Base-by-base conservation (phyloP, 106 monocot genomes). In the Dioscorea dumetorum region DNA sequence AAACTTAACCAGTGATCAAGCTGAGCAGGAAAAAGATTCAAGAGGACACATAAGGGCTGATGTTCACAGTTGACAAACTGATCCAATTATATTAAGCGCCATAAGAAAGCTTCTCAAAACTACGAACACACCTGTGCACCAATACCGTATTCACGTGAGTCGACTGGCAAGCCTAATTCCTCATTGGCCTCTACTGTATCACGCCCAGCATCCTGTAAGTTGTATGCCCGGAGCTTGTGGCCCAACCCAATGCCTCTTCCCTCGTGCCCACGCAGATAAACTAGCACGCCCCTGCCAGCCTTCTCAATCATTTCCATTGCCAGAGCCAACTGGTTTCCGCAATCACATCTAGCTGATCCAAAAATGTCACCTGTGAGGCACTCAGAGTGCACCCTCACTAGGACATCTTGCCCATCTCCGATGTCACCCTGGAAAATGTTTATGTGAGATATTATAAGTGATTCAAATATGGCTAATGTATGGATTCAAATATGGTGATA, bases 181-280 rank as follows among this genome's bases (percentile, higher is more conserved):
- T 77, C 77, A 60, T 77, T 77, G 59, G 77, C 77, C 66, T 77
- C 71, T 49, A 77, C 77, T 18, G 77, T 77, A 60, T 77, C 77
- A 50, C 71, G 66, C 24, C 77, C 77, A 14, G 57, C 66, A 66
- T 77, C 77, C 41, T 77, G 77, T 58, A 77, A 58, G 64, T 77
- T 77, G 51, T 77, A 77, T n/a, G 77, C 77, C 11, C 71, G 71
- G 34, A 77, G 77, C 77, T 77, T 77, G 60, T 78, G 72, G 9
- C 72, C 78, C 17, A 78, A 33, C 15, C 78, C 78, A 59, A 78
- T 78, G 18, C 72, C 78, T 56, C 78, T 78, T n/a, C 78, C 78
- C 66, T 78, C 78, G 67, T 78, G 78, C 2, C 78, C 78, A 62
- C 78, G 78, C 18, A 78, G 78, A 24, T 78, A 78, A 41, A 78